Evolutionary conservation across 148 eudicot genomes (phyloP).

Genomic region (Rhododendron molle): DNA sequence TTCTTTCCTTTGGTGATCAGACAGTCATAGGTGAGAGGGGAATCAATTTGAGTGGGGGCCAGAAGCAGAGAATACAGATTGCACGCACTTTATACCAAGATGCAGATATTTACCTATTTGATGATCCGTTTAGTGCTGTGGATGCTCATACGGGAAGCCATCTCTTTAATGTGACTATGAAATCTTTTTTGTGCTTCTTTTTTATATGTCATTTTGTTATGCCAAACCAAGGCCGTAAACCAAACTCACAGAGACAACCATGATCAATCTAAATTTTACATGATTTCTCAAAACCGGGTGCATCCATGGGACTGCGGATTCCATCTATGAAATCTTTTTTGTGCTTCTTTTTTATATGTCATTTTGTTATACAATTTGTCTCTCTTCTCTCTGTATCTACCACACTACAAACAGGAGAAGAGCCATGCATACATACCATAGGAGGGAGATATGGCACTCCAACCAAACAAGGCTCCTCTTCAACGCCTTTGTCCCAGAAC

Average conservation of each 20-base stretch:
- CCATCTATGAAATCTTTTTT: too few relatives aligned
- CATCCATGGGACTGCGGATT: too few relatives aligned
- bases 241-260: too few relatives aligned
- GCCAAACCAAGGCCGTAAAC: background rate
- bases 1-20: constrained; percentile 44
- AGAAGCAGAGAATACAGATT: constrained; percentile 61
- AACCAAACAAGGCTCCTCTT: background rate
- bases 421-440: background rate
- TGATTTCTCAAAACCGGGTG: too few relatives aligned
- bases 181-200: background rate
- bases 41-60: constrained; percentile 68
- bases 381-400: too few relatives aligned
- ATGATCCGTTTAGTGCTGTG: constrained; percentile 69
- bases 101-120: constrained; percentile 52
- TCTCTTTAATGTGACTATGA: constrained; percentile 43
- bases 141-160: constrained; percentile 71
- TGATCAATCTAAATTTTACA: too few relatives aligned
- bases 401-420: background rate
- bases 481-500: background rate
- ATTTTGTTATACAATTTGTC: too few relatives aligned
- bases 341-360: too few relatives aligned
- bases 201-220: background rate
- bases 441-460: background rate
- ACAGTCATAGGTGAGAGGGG: constrained; percentile 62
- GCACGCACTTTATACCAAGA: constrained; percentile 56